Base-by-base conservation (phyloP, 805 yeast species). In the Starmerella apicola region DNA sequence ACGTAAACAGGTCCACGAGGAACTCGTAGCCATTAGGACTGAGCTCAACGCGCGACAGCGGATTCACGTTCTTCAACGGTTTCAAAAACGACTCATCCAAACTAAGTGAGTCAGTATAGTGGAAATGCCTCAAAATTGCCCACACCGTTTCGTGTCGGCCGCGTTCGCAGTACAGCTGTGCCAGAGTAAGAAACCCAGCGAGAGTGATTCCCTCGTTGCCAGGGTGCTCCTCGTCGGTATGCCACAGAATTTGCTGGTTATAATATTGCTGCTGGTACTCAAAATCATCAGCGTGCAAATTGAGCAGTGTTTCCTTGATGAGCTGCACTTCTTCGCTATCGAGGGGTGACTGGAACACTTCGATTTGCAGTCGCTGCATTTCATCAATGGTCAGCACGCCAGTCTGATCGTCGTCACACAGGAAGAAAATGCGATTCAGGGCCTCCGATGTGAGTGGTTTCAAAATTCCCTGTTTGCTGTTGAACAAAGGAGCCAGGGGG, bases 111-210 rank as follows among this genome's bases (percentile, higher is more conserved):
- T 91, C 91, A 0, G 97, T 88, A 54, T 91, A 91, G 54, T 83
- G 81, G 58, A 82, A 91, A 0, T 85, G 71, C 38, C 99, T 60
- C 20, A 91, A 57, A 17, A 91, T 83, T 0, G 95, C 94, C 99
- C 99, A 91, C 0, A 84, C 79, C 0, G 97, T 91, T 56, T 91
- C 99, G 57, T 91, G 97, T 24, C 97, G 66, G 0, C 98, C 99
- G 27, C 74, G 73, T 50, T 84, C 94, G 1, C 93, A 94, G 57
- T 81, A 91, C 20, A 82, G 60, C 53, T 78, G 81, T 59, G 83
- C 85, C 38, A 91, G 63, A 1, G 74, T 62, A 3, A 91, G 60
- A 53, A 91, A 91, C 0, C 94, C 97, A 34, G 71, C 74, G 37
- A 68, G 71, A 0, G 82, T 71, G 2, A 88, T 63, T 0, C 94